Base-by-base conservation (phyloP, 2,329 filamentous ascomycete species). In the Drechslera avenae region DNA sequence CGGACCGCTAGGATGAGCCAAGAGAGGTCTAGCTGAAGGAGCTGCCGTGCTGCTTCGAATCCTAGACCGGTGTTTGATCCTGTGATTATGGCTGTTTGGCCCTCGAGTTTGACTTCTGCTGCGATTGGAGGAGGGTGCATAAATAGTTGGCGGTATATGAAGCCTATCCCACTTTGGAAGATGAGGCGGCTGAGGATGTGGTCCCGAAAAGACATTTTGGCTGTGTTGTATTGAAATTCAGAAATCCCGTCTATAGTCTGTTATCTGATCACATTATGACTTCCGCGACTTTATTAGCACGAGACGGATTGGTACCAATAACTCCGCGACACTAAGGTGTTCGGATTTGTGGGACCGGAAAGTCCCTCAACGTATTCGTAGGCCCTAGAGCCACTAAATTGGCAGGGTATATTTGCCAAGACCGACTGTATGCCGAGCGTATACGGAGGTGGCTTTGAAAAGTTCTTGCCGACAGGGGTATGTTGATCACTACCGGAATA, bases 41-140 rank as follows among this genome's bases (percentile, higher is more conserved):
- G 60, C 18, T 66, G 54, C 14, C 62, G 18, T 9, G 50, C 53
- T 12, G 65, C 59, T 36, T 63, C 60, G 23, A 67, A 56, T 13
- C 71, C 70, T 2, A 72, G 19, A 14, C 70, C 70, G 6, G 41
- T 58, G 45, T 71, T 73, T n/a, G 58, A 46, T 6, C 70, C 70
- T 2, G 68, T 80, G 2, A 79, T 69, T 16, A 80, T 69, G 39
- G 75, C 63, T 0, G 75, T 74, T 43, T 76, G 63, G 21, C 68
- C 73, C 3, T 30, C 16, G 13, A 46, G 48, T n/a, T 31, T 31
- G 23, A 33, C 23, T 4, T 30, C n/a, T 10, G 23, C 14, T 35
- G 42, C 30, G 10, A 51, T 36, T 41, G 48, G 35, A 19, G 41
- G 41, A 26, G 41, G 28, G 16, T 46, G 39, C 34, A 50, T 39